Evolutionary conservation across 2,329 filamentous ascomycete genomes (phyloP).

Genomic region (Neodidymelliopsis sp.): DNA sequence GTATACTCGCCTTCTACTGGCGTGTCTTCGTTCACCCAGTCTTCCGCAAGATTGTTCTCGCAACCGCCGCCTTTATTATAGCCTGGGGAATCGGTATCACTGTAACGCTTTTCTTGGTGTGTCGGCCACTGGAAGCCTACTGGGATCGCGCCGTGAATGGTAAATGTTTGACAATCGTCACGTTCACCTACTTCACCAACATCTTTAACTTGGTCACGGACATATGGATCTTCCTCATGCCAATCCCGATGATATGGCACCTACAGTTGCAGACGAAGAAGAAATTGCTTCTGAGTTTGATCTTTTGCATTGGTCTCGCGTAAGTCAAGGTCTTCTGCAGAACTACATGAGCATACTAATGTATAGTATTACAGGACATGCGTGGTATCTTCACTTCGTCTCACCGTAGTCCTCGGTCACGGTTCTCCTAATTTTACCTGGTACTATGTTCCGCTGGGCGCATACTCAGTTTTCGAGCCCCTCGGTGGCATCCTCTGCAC

Average conservation of each 20-base stretch:
- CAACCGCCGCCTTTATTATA: conserved; percentile 37
- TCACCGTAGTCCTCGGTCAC: conserved; percentile 42
- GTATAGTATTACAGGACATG: conserved; percentile 36
- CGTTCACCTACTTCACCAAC: conserved; percentile 46
- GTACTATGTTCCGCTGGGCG: conserved; percentile 45
- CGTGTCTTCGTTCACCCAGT: conserved; percentile 41
- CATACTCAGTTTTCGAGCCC: conserved; percentile 45
- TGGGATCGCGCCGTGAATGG: conserved; percentile 40
- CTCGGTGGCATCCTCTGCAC: conserved; percentile 46
- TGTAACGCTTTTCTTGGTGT: conserved; percentile 38
- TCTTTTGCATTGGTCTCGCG: conserved; percentile 46
- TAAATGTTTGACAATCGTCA: conserved; percentile 38
- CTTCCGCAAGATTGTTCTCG: conserved; percentile 40
- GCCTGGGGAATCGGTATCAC: conserved; percentile 46
- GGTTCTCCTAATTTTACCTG: conserved; percentile 43
- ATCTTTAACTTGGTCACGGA: conserved; percentile 45
- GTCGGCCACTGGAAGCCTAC: conserved; percentile 39
- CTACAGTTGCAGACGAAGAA: conserved; percentile 44
- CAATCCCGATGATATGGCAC: conserved; percentile 45
- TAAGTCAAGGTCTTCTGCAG: conserved; percentile 21
- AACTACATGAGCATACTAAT: neutral
- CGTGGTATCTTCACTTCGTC: conserved; percentile 40
- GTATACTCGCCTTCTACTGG: conserved; percentile 46
- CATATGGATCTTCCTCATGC: conserved; percentile 46
- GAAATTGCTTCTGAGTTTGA: conserved; percentile 41